phyloP scores from a whole-genome alignment of 2,329 filamentous ascomycete genomes.

The Periglandula ipomoeae region DNA sequence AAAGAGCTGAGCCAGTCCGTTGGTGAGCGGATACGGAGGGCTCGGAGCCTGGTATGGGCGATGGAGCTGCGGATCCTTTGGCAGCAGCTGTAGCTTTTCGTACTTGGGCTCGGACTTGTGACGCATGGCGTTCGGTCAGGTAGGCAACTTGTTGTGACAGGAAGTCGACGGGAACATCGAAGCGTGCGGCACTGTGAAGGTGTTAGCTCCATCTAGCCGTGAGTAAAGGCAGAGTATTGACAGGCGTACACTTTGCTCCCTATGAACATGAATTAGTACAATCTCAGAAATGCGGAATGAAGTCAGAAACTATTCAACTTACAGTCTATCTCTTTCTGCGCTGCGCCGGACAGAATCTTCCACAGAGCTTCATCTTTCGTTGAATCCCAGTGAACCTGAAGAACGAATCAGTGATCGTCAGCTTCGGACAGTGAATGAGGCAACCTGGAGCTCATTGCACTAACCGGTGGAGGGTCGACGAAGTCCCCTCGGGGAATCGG shows the following conservation, averaged over 20 bases:
- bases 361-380: constrained; percentile 81
- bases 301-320: constrained; percentile 18
- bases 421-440: neutral
- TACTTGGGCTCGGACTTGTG: constrained; percentile 85
- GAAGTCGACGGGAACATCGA: constrained; percentile 80
- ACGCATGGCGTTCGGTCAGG: constrained; percentile 83
- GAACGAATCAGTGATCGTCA: constrained; percentile 5
- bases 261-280: constrained; percentile 26
- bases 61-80: constrained; percentile 46
- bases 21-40: constrained; percentile 26
- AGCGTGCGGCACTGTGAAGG: constrained; percentile 54
- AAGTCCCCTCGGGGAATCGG: constrained; percentile 83
- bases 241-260: constrained; percentile 66
- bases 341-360: constrained; percentile 76
- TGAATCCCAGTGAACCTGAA: constrained; percentile 77
- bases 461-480: constrained; percentile 77
- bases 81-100: constrained; percentile 58
- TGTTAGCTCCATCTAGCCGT: constrained; percentile 10
- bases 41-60: constrained; percentile 45
- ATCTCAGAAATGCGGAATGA: neutral
- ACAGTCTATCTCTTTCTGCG: constrained; percentile 85
- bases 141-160: constrained; percentile 89
- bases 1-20: constrained; percentile 44
- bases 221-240: too few relatives aligned
- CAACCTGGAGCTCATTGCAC: constrained; percentile 18